Evolutionary conservation across 1,284 basidiomycete species (phyloP).

Genomic region (Trametes polyzona): DNA sequence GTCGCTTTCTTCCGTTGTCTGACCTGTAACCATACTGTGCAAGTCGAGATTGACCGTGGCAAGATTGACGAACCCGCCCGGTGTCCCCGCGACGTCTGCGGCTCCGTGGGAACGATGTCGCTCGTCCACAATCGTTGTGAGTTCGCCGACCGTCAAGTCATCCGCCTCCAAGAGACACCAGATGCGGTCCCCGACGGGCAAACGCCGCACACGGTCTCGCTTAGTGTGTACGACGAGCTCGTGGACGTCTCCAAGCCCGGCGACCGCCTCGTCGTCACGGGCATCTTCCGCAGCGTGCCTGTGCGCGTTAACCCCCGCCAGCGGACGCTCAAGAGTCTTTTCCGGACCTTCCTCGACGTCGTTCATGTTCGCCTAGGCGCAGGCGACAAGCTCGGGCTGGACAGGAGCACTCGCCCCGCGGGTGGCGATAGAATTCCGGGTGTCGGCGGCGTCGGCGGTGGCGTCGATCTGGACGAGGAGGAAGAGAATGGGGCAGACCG

Average conservation of each 20-base stretch:
- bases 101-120: conserved; percentile 86
- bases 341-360: conserved; percentile 97
- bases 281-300: conserved; percentile 94
- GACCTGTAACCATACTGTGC: conserved; percentile 93
- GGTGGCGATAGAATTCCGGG: conserved; percentile 74
- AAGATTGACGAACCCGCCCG: conserved; percentile 91
- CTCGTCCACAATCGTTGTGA: conserved; percentile 97
- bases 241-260: conserved; percentile 96
- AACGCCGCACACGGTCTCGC: conserved; percentile 95
- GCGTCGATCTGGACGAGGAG: conserved; percentile 58
- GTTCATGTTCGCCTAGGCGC: conserved; percentile 87
- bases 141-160: conserved; percentile 94
- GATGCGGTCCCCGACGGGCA: conserved; percentile 98
- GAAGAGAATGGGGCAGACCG: conserved; percentile 42
- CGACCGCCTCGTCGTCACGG: conserved; percentile 89
- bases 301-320: conserved; percentile 93
- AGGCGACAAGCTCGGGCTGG: conserved; percentile 76
- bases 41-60: conserved; percentile 95
- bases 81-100: conserved; percentile 94
- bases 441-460: conserved; percentile 84
- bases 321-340: conserved; percentile 91
- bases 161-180: conserved; percentile 95
- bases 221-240: conserved; percentile 97
- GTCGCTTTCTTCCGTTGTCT: conserved; percentile 97
- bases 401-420: conserved; percentile 78